Evolutionary conservation across 176 grass and related monocot species (phyloP).

Genomic region (Triticum turgidum): DNA sequence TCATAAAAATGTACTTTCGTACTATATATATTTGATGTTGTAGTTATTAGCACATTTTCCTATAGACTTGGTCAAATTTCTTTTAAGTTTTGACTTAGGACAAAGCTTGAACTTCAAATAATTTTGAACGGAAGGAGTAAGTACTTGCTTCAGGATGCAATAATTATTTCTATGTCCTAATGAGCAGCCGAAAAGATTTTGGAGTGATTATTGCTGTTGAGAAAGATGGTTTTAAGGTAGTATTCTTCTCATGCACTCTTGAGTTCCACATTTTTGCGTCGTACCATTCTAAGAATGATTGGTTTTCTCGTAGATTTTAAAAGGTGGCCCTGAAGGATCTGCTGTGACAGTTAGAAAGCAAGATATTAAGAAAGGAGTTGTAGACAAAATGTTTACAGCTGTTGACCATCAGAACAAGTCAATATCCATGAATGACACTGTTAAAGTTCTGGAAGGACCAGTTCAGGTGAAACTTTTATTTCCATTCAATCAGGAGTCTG

Average conservation of each 20-base stretch:
- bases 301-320: constrained; percentile 61
- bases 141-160: not conserved
- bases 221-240: constrained; percentile 80
- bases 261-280: not conserved
- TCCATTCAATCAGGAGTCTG: not conserved
- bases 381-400: constrained; percentile 98
- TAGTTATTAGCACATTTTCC: not conserved
- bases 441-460: constrained; percentile 73
- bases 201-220: constrained; percentile 79
- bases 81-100: not conserved
- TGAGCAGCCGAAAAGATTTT: constrained; percentile 78
- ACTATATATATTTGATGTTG: not conserved
- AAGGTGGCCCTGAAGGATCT: constrained; percentile 72
- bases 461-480: constrained; percentile 53
- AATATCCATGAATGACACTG: constrained; percentile 80
- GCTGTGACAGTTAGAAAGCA: constrained; percentile 56
- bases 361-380: constrained; percentile 71
- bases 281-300: constrained; percentile 18
- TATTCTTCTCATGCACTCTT: constrained; percentile 30
- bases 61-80: not conserved
- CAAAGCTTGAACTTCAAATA: not conserved
- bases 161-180: constrained; percentile 39
- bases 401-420: constrained; percentile 67
- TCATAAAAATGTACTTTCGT: not conserved
- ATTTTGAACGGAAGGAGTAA: not conserved